Conservation (phyloP, 2,329 filamentous ascomycete genomes). For the Plenodomus biglobosus region DNA sequence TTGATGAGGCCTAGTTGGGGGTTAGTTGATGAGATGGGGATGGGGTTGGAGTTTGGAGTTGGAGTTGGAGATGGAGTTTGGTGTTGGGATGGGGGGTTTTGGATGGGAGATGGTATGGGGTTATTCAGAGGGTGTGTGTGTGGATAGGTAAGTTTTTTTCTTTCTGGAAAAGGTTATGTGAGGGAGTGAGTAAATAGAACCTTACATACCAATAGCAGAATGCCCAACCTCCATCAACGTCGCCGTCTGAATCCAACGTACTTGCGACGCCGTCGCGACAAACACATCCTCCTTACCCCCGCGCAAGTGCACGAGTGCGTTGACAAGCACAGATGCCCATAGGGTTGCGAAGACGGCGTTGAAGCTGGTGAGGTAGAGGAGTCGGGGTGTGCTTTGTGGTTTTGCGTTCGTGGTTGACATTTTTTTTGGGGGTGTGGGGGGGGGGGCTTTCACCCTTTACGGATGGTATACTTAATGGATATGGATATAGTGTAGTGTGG, state of each 20-base stretch:
- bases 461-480: too few relatives aligned
- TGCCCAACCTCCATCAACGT: constrained; percentile 27
- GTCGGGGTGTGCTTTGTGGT: constrained; percentile 1
- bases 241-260: constrained; percentile 24
- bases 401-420: background rate
- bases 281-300: constrained; percentile 12
- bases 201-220: constrained; percentile 18
- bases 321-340: constrained; percentile 17
- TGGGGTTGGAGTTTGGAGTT: too few relatives aligned
- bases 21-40: background rate
- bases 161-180: background rate
- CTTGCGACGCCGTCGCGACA: constrained; percentile 10
- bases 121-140: too few relatives aligned
- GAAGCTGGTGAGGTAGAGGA: constrained; percentile 24
- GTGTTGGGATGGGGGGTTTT: background rate
- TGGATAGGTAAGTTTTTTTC: too few relatives aligned
- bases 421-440: background rate
- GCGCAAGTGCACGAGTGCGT: constrained; percentile 1
- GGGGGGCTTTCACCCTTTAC: too few relatives aligned
- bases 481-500: background rate
- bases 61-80: too few relatives aligned
- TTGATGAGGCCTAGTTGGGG: constrained; percentile 20
- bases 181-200: background rate
- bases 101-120: background rate
- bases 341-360: constrained; percentile 24